These are phyloP conservation scores for Micractinium conductrix DNA, from an alignment of 139 green algal species.

Conservation along the genomic window DNA sequence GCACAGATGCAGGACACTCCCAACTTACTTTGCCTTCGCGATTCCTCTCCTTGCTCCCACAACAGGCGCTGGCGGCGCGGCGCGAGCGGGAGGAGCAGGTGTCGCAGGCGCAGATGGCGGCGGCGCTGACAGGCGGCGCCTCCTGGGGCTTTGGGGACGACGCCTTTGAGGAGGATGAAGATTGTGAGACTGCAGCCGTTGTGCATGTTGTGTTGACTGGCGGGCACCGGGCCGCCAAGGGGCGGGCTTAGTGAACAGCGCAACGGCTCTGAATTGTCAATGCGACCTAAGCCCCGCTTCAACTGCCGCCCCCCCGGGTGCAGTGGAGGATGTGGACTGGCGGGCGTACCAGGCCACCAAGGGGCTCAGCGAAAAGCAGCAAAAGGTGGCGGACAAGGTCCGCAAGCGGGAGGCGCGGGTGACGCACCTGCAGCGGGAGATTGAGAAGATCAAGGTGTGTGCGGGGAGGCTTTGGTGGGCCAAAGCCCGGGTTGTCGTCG, in stretches of 20 bases:
- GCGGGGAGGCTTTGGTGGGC: too few species aligned
- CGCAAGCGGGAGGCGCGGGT: constrained; percentile 78
- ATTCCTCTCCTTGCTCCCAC: background rate
- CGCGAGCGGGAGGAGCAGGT: constrained; percentile 45
- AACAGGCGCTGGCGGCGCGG: constrained; percentile 50
- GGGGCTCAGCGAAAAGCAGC: constrained; percentile 86
- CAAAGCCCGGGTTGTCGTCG: too few species aligned
- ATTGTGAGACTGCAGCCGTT: too few species aligned
- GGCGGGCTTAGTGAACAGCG: too few species aligned
- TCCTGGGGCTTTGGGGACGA: constrained; percentile 76
- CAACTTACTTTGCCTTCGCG: background rate
- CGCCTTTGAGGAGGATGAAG: constrained; percentile 53
- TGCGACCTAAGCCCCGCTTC: too few species aligned
- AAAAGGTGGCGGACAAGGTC: constrained; percentile 91
- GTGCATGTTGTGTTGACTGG: too few species aligned
- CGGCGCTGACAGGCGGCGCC: constrained; percentile 42
- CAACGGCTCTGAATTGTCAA: too few species aligned
- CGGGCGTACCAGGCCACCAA: constrained; percentile 58
- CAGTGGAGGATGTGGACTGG: constrained; percentile 69
- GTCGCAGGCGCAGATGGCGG: constrained; percentile 59
- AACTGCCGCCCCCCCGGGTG: too few species aligned
- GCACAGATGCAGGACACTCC: too few species aligned
- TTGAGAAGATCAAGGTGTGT: constrained; percentile 75
- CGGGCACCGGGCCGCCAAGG: too few species aligned
- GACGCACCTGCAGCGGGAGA: constrained; percentile 80